phyloP scores from a whole-genome alignment of 805 yeast genomes.

The Candida dajiaensis region DNA sequence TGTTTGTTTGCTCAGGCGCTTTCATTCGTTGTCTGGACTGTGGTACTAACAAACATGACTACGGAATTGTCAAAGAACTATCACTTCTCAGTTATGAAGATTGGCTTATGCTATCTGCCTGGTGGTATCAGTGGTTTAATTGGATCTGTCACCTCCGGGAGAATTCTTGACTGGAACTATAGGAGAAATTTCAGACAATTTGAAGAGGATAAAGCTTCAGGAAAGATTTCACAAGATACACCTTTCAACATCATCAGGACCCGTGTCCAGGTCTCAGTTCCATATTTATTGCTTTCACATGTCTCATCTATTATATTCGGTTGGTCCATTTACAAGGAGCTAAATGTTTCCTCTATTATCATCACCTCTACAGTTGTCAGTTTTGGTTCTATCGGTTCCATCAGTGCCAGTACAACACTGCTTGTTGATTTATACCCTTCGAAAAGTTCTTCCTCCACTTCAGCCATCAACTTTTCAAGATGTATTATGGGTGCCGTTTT shows the following conservation, averaged over 20 bases:
- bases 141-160: slow-evolving; percentile 58
- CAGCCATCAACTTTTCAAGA: slow-evolving; percentile 65
- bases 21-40: slow-evolving; percentile 65
- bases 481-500: slow-evolving; percentile 68
- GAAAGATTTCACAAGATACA: slow-evolving; percentile 16
- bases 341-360: slow-evolving; percentile 38
- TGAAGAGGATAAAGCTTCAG: slow-evolving; percentile 16
- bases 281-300: slow-evolving; percentile 34
- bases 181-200: slow-evolving; percentile 26
- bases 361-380: slow-evolving; percentile 54
- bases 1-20: slow-evolving; percentile 53
- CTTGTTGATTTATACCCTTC: slow-evolving; percentile 70
- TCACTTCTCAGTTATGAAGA: slow-evolving; percentile 43
- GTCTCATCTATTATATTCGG: slow-evolving; percentile 53
- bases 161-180: slow-evolving; percentile 48
- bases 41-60: slow-evolving; percentile 60
- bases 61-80: slow-evolving; percentile 47
- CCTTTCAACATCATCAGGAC: slow-evolving; percentile 51
- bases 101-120: slow-evolving; percentile 71
- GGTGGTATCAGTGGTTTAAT: slow-evolving; percentile 61
- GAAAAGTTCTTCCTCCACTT: slow-evolving; percentile 66
- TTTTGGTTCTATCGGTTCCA: slow-evolving; percentile 48
- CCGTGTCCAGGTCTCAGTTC: slow-evolving; percentile 45
- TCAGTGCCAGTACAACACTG: slow-evolving; percentile 56
- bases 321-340: slow-evolving; percentile 59